Base-by-base conservation (phyloP, 768 basidiomycete genomes). In the Pleurotus djamor region DNA sequence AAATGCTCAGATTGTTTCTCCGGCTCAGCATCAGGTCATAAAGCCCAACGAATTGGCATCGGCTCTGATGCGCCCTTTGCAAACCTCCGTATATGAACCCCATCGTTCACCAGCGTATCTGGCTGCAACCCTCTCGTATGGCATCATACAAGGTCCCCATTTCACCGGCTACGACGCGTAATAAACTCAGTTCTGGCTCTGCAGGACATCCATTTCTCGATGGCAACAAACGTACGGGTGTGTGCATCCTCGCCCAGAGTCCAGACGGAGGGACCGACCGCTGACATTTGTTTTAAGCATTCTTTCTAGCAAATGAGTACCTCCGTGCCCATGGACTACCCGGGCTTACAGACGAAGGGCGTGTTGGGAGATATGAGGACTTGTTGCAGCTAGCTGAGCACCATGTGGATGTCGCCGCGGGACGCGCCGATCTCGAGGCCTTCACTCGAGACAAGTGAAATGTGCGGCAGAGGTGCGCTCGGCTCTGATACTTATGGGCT, bases 21-120 rank as follows among this genome's bases (percentile, higher is more conserved):
- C 74, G 1, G 65, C 65, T 6, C 57, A 45, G 17, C 66, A 70
- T 5, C 52, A 48, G 1, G 60, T 69, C 16, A 72, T 74, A 34
- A 73, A 74, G 50, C 69, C 74, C 10, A 73, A 74, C 54, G 72
- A 73, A 59, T 65, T 73, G 5, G 64, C 65, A 49, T 71, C 71
- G 1, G 63, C 72, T 0, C 58, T 74, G 3, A 60, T 58, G 13
- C 62, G 72, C 4, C 72, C 72, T 14, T 17, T 71, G 38, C 62
- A 70, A 35, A 60, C 66, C 4, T 59, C 72, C 6, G 44, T 61
- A 16, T 72, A 73, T 58, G 70, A 71, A 55, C 73, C 72, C 12
- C 58, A 73, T 4, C 60, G 56, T 9, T 54, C 52, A 3, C 61
- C 69, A 1, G 17, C 67, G 28, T 66, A 70, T 44, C 64, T 72